Base-by-base conservation (phyloP, 176 grass and related monocot genomes). In the Eleusine indica region DNA sequence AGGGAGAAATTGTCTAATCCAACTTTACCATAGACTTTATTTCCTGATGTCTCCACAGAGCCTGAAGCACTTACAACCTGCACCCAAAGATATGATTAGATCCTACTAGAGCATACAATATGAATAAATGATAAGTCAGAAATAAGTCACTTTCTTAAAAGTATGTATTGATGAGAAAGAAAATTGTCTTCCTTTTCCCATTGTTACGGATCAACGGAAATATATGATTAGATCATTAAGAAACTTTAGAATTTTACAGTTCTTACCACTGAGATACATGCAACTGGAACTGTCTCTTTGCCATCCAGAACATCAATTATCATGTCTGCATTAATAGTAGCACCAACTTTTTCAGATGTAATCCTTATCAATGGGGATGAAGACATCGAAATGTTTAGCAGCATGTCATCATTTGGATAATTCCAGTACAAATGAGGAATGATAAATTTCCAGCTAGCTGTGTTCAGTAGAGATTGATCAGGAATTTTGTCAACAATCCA, bases 381-480 rank as follows among this genome's bases (percentile, higher is more conserved):
- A 74, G 91, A 73, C 84, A 98, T 80, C 3, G 96, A 98, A 86
- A 98, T 92, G 62, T 98, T 94, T 71, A 98, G 47, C 58, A 80
- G 39, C 93, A 98, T 98, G 40, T 91, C 76, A 56, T 95, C 96
- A 90, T 98, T 98, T 74, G 96, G 96, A 30, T 95, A 98, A 81
- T 73, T 94, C 81, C 81, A 80, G 80, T 98, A 98, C 25, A 98
- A 88, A 30, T 89, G 87, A 66, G 96, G 96, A 80, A 98, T 90
- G 61, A 98, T 79, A 90, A 88, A 95, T 81, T 92, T 92, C 93
- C 93, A 98, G 54, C 83, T 88, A 80, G 87, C 89, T 51, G 96
- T 98, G 77, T 98, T 95, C 38, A 98, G 82, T 57, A 98, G 68
- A 87, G 93, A 93, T 53, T 98, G 93, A 77, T 91, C 87, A 71